Base-by-base conservation (phyloP, 225 moss, liverwort and hornwort species). In the Pleurozium schreberi region DNA sequence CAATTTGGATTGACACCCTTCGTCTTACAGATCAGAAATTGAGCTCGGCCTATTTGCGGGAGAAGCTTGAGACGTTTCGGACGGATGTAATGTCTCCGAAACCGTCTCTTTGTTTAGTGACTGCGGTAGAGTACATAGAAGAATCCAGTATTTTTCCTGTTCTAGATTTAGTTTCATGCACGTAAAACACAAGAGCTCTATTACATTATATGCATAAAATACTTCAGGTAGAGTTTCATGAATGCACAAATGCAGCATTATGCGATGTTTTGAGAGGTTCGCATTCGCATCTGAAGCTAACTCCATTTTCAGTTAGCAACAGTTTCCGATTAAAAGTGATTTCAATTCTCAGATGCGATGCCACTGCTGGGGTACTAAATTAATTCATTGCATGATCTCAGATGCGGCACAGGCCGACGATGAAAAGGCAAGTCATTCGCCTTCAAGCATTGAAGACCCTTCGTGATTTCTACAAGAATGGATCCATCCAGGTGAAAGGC, bases 341-440 rank as follows among this genome's bases (percentile, higher is more conserved):
- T 73, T 65, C 21, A 45, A 57, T n/a, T 45, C 62, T 43, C 61
- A 79, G 49, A 31, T 89, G 84, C 36, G 13, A 47, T 61, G 27
- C 59, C 36, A 19, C 64, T 55, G 76, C 85, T 53, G 47, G 21
- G 55, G 59, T 87, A 64, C 87, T 89, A 63, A 91, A 43, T 82
- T 87, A 63, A 87, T 60, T 82, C 30, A 43, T 8, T 59, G 66
- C 18, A 14, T 47, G 61, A 68, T 42, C 40, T 67, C 88, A 94
- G 94, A 70, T 94, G 30, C 81, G 84, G 55, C 93, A 94, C 89
- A 90, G 78, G 70, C 93, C 93, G n/a, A 86, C 93, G 36, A 64
- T 94, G 87, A 84, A 84, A 69, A 87, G 84, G 21, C 94, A 94
- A 69, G 84, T 92, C 81, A 85, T 94, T 42, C 89, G 53, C 71